Percentiles rank a stretch among this genome's conserved stretches.
phyloP scores from a whole-genome alignment of 1,284 basidiomycete species.

The Pseudozyma thailandica region DNA sequence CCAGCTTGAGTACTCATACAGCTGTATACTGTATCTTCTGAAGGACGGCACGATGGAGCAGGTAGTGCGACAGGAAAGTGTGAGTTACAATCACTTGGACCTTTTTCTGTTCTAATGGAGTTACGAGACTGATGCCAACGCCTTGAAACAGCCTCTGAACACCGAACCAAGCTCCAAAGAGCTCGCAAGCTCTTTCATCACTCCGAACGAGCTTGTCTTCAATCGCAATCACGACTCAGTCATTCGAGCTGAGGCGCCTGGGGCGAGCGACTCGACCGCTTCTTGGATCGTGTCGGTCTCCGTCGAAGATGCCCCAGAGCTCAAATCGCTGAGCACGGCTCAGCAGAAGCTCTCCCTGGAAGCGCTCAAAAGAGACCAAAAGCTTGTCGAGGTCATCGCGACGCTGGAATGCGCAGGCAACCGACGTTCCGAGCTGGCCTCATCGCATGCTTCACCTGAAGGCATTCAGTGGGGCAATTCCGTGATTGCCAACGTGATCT shows the following conservation, averaged over 20 bases:
- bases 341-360: slow-evolving; percentile 10
- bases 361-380: slow-evolving; percentile 15
- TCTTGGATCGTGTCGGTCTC: slow-evolving; percentile 26
- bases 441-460: slow-evolving; percentile 30
- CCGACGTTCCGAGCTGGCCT: slow-evolving; percentile 39
- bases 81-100: no score
- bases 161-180: slow-evolving; percentile 33
- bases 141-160: slow-evolving; percentile 44
- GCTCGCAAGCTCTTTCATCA: slow-evolving; percentile 33
- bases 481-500: slow-evolving; percentile 48
- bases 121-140: background rate
- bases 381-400: slow-evolving; percentile 27
- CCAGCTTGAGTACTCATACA: background rate
- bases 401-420: slow-evolving; percentile 57
- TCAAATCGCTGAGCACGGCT: background rate
- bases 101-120: background rate
- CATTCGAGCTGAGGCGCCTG: background rate
- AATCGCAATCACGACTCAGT: slow-evolving; percentile 54
- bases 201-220: slow-evolving; percentile 46
- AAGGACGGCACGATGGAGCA: slow-evolving; percentile 11
- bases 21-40: background rate
- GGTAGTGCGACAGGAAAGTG: slow-evolving; percentile 22
- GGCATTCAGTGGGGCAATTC: slow-evolving; percentile 53
- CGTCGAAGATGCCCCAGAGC: slow-evolving; percentile 11
- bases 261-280: background rate